Base-by-base conservation (phyloP, 2,329 filamentous ascomycete species). In the Cladobotryum mycophilum region DNA sequence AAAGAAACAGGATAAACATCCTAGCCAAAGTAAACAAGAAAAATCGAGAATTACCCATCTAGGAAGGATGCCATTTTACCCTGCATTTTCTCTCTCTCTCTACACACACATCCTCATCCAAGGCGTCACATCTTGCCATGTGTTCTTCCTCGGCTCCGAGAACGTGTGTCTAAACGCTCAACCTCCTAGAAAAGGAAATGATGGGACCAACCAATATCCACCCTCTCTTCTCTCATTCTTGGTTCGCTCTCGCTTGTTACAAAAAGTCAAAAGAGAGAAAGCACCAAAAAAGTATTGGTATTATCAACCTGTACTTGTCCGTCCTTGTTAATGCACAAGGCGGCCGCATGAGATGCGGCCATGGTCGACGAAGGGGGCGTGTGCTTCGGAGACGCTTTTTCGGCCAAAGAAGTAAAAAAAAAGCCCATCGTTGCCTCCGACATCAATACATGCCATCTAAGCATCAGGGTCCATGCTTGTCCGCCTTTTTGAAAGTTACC, bases 341-440 rank as follows among this genome's bases (percentile, higher is more conserved):
- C 51, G 60, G 60, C 53, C 58, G 58, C 59, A 51, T 56, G 34
- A 47, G 47, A 60, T 56, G 60, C 60, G 60, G 55, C 60, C 58
- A 53, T 53, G 42, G 25, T 45, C 42, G 49, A 48, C 51, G 47
- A 53, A 40, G 18, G 51, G 51, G 47, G 51, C 35, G 50, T 53
- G 51, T 50, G 51, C 41, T 53, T 40, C 33, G 40, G 41, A 30
- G 25, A 30, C 25, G 25, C 25, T 30, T 30, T n/a, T 37, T 45
- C 43, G 46, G 49, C 40, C 49, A 40, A 43, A 47, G 34, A 51
- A 33, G 25, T 3, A n/a, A 45, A 20, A 43, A 35, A 18, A 49
- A 30, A 47, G 30, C 25, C 25, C 25, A 30, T 22, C 20, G 30
- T 42, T 13, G 14, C 18, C 40, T 42, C 18, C 15, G 9, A 18